Base-by-base conservation (phyloP, 345 rosid genomes). In the Psidium guajava region DNA sequence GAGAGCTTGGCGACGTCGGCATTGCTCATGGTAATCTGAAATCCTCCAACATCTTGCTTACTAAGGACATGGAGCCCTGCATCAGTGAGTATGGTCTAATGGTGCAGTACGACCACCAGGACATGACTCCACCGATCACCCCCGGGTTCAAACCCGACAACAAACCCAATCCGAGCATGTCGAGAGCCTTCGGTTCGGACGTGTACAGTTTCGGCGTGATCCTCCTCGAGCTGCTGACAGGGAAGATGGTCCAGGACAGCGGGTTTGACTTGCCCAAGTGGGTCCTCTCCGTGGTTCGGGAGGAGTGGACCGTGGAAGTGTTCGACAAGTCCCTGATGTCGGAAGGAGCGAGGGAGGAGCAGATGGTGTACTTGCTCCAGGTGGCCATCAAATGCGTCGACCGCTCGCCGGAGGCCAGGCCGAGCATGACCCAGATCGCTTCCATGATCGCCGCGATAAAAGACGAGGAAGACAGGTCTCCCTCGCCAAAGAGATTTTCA, bases 261-360 rank as follows among this genome's bases (percentile, higher is more conserved):
- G 95, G 94, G 11, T 84, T 87, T 6, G 88, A 91, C 86, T 82
- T 94, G 85, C 82, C 96, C 28, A 88, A 85, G 81, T 93, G 96
- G 96, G 96, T 94, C 83, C 90, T 87, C 25, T 87, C 93, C 0
- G 94, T 90, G 6, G 90, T 94, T 44, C 85, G 87, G 18, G 95
- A 94, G 81, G 96, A 93, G 87, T 90, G 95, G 95, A 94, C 95
- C 0, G 94, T 81, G 6, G 96, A 92, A 85, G 95, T 94, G 32
- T 93, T 94, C 47, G 95, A 94, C 82, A 91, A 88, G 91, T 82
- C 86, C 1, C 85, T 94, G 27, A 84, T 92, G 73, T 36, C 83
- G 28, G 91, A 90, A 83, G 95, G 90, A 13, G 94, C 91, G 40
- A 90, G 91, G 87, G 93, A 92, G 86, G 95, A 89, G 47, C 90